Evolutionary conservation across 495 filamentous ascomycete species (phyloP), one percentile per base, ranked within the genome.

Genomic region (Letharia lupina): DNA sequence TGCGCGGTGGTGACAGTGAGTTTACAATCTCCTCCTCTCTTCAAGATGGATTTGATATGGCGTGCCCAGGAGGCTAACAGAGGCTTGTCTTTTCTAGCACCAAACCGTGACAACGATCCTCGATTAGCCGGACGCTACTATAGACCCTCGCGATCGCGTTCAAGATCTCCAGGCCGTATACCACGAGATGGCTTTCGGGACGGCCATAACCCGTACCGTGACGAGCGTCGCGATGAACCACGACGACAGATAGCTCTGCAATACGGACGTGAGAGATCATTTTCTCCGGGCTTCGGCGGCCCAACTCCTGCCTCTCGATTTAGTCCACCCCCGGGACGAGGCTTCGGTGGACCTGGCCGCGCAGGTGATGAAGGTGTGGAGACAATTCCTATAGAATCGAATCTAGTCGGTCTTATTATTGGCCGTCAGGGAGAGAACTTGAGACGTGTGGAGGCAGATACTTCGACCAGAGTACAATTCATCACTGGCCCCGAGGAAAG

Each of bases 351-450:
- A 61, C 62, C 63, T 23, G 67, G 83, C 56, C 80, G 78, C 66
- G 78, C 81, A 45, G 78, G 81, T 59, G 78, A 82, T 54, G 88
- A 88, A 60, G 85, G 87, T 65, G 79, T 80, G 12, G 90, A 94
- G 71, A 84, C 84, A 4, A 87, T 94, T 60, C 78, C 84, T 62
- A 89, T 94, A 65, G 90, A 94, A 69, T 87, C 87, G 8, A 84
- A 82, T 62, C 78, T 92, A 48, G 90, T 94, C 44, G 90, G 90
- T 37, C 78, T 94, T 13, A 91, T 94, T 72, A 94, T 94, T 70
- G 90, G 90, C 18, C 82, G 90, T 45, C 86, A 90, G 68, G 90
- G 90, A 60, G 90, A 94, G 73, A 94, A 91, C 64, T 77, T 94
- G 39, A 80, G 89, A 66, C 86, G 87, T 45, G 87, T 94, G 64